Evolutionary conservation across 2,329 filamentous ascomycete species (phyloP).

Genomic region (Botryotinia calthae): DNA sequence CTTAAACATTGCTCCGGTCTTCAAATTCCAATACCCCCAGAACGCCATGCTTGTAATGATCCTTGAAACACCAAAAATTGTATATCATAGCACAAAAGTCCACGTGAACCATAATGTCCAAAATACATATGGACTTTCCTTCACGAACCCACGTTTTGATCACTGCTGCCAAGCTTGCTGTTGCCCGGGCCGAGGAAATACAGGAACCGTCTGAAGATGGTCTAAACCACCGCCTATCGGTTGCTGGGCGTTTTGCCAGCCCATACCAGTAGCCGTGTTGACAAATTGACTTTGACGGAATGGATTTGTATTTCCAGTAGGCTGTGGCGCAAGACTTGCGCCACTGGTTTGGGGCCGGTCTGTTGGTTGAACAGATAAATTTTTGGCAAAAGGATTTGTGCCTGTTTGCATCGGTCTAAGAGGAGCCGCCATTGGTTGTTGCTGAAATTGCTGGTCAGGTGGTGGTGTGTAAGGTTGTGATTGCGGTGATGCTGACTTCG

Average conservation of each 20-base stretch:
- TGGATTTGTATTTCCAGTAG: slow-evolving; percentile 88
- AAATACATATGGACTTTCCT: not conserved
- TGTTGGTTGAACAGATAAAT: slow-evolving; percentile 33
- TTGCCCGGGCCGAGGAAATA: slow-evolving; percentile 78
- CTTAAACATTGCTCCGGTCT: slow-evolving; percentile 18
- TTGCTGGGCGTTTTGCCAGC: slow-evolving; percentile 79
- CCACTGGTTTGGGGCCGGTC: slow-evolving; percentile 39
- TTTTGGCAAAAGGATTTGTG: slow-evolving; percentile 69
- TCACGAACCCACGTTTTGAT: not conserved
- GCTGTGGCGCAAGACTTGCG: slow-evolving; percentile 61
- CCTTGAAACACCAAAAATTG: slow-evolving; percentile 21
- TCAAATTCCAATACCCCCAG: slow-evolving; percentile 23
- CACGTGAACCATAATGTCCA: slow-evolving; percentile 14
- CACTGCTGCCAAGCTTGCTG: slow-evolving; percentile 58
- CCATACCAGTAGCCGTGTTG: slow-evolving; percentile 81
- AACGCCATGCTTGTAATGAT: slow-evolving; percentile 38
- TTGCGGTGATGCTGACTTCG: slow-evolving; percentile 54
- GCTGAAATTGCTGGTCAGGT: slow-evolving; percentile 40
- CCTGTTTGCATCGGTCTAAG: slow-evolving; percentile 60
- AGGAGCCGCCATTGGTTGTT: slow-evolving; percentile 44
- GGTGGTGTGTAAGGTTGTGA: slow-evolving; percentile 39
- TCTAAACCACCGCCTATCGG: slow-evolving; percentile 80
- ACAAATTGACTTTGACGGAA: slow-evolving; percentile 90
- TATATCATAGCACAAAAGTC: slow-evolving; percentile 6
- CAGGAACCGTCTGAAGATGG: slow-evolving; percentile 71